Percentiles rank a stretch among this genome's conserved stretches.
Evolutionary conservation across 768 basidiomycete genomes (phyloP).

Genomic region (Tephrocybe rancida): DNA sequence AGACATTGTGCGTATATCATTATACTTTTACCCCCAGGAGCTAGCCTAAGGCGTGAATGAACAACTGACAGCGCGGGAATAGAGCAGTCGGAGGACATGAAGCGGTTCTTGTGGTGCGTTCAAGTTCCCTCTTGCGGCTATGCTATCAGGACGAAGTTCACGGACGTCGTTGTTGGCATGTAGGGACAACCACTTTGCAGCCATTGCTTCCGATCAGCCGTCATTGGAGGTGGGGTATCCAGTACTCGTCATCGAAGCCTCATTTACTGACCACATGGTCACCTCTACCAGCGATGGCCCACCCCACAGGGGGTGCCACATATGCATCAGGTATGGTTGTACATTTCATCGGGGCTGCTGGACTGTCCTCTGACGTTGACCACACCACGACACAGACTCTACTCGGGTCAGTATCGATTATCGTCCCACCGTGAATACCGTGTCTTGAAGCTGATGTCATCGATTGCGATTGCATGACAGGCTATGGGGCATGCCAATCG

Average conservation of each 20-base stretch:
- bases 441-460: slow-evolving; percentile 9
- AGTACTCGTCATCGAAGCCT: background rate
- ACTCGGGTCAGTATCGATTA: slow-evolving; percentile 46
- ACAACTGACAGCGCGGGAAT: slow-evolving; percentile 55
- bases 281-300: slow-evolving; percentile 52
- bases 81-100: slow-evolving; percentile 71
- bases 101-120: slow-evolving; percentile 67
- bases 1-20: slow-evolving; percentile 50
- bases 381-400: slow-evolving; percentile 45
- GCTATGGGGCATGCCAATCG: slow-evolving; percentile 76
- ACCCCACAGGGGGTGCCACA: slow-evolving; percentile 39
- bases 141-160: background rate
- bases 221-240: slow-evolving; percentile 52
- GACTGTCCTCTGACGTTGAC: slow-evolving; percentile 1
- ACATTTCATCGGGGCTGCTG: background rate
- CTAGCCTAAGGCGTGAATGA: background rate
- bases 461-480: slow-evolving; percentile 41
- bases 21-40: background rate
- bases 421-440: background rate
- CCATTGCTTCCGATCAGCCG: slow-evolving; percentile 69
- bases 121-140: slow-evolving; percentile 5
- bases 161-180: background rate
- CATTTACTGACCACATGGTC: slow-evolving; percentile 3
- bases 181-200: slow-evolving; percentile 77
- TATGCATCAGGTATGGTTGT: slow-evolving; percentile 57